Evolutionary conservation across 2,329 filamentous ascomycete species (phyloP), one percentile per base, ranked within the genome.

Genomic region (Aspergillus bombycis): DNA sequence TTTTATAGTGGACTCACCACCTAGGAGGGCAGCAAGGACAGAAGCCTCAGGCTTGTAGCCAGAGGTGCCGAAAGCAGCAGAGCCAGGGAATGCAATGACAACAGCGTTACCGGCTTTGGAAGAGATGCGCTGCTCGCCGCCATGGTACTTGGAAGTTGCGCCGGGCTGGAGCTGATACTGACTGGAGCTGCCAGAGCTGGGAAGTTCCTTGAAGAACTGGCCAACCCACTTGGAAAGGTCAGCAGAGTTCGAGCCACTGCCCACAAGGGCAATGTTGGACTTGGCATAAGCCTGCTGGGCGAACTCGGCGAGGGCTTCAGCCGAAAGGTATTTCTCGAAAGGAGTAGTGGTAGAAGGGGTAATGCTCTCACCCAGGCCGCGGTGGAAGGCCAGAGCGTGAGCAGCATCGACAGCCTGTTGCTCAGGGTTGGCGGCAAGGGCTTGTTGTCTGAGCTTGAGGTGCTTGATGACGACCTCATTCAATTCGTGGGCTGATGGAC

Each of bases 61-160:
- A 68, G 85, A 84, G 71, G 84, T 78, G 45, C 88, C 89, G 74
- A 87, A 87, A 43, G 90, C 89, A 81, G 92, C 91, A 67, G 93
- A 93, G 65, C 94, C 94, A 62, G 93, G 91, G 90, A 99, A 98
- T 67, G 89, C 95, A 76, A 99, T 88, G 70, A 97, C 91, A 72
- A 97, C 79, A 50, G 93, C 86, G 82, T 96, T 97, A 71, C 92
- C 91, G 68, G 85, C 84, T 64, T 84, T 85, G 79, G 93, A 91
- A 68, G 91, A 85, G 70, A 91, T 91, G 72, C 95, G 92, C 84
- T 96, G 92, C 85, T 99, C 93, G 76, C 95, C 96, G 79, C 95
- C 95, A 76, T 88, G 91, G 88, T 98, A 99, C 82, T 94, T 95
- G 77, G 88, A 87, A 68, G 91, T 84, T 70, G 87, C 80, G 66